These are phyloP conservation scores for Uncinocarpus reesii DNA, from an alignment of 2,329 filamentous ascomycete genomes.

Conservation along the genomic window DNA sequence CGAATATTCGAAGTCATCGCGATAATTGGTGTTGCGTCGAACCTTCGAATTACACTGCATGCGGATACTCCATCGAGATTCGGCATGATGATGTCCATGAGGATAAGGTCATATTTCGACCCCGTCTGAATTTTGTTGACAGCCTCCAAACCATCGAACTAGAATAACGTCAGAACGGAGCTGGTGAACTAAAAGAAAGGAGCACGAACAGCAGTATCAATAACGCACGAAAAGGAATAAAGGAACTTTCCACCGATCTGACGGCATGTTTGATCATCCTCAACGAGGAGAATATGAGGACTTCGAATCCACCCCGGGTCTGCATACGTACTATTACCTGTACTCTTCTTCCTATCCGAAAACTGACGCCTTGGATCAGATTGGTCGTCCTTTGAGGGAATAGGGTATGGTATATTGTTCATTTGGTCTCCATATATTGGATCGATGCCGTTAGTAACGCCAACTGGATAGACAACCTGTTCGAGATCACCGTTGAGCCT, in stretches of 20 bases:
- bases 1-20: slow-evolving; percentile 99
- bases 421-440: slow-evolving; percentile 92
- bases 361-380: slow-evolving; percentile 39
- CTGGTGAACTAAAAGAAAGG: not conserved
- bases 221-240: slow-evolving; percentile 53
- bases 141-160: slow-evolving; percentile 82
- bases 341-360: slow-evolving; percentile 43
- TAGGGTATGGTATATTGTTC: slow-evolving; percentile 79
- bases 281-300: slow-evolving; percentile 80
- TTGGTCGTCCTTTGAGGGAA: slow-evolving; percentile 56
- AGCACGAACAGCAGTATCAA: slow-evolving; percentile 51
- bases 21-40: slow-evolving; percentile 75
- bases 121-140: slow-evolving; percentile 70
- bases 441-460: slow-evolving; percentile 82
- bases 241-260: slow-evolving; percentile 58
- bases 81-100: slow-evolving; percentile 97
- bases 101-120: slow-evolving; percentile 58
- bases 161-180: slow-evolving; percentile 11
- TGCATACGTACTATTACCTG: slow-evolving; percentile 46
- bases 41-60: slow-evolving; percentile 83
- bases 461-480: slow-evolving; percentile 78
- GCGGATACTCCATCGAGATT: slow-evolving; percentile 90
- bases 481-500: slow-evolving; percentile 50
- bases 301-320: slow-evolving; percentile 56
- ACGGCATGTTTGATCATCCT: slow-evolving; percentile 61